A percentile compares a stretch with the other conserved stretches of the same genome.
phyloP scores from a whole-genome alignment of 164 flowering plant species.

The Paratinospora sagittata region DNA sequence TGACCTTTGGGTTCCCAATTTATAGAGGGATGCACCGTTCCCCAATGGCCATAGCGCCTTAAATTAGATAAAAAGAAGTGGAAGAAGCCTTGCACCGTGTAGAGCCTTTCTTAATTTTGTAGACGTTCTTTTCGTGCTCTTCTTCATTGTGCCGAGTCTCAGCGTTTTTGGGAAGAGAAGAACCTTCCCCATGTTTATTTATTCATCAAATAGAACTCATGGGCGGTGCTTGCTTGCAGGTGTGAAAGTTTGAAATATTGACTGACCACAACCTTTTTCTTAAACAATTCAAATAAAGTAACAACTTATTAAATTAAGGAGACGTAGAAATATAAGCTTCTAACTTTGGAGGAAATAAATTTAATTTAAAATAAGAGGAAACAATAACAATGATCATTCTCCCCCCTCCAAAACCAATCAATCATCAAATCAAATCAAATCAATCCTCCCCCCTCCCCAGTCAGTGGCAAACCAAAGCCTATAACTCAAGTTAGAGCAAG shows the following conservation, averaged over 20 bases:
- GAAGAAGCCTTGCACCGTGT: no score
- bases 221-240: not conserved
- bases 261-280: no score
- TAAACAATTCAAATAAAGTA: not conserved
- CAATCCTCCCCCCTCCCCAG: not conserved
- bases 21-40: no score
- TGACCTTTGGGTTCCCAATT: no score
- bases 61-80: no score
- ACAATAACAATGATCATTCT: not conserved
- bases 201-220: not conserved
- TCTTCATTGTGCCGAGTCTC: no score
- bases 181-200: not conserved
- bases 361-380: not conserved
- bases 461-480: no score
- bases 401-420: not conserved
- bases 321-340: not conserved
- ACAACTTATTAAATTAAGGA: not conserved
- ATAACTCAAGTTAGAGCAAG: slow-evolving; percentile 2
- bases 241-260: not conserved
- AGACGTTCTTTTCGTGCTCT: not conserved
- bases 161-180: not conserved
- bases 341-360: not conserved
- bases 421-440: not conserved
- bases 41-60: no score
- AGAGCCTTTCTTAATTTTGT: not conserved